Base-by-base conservation (phyloP, 371 early-diverging fungal species). In the Modicella reniformis region DNA sequence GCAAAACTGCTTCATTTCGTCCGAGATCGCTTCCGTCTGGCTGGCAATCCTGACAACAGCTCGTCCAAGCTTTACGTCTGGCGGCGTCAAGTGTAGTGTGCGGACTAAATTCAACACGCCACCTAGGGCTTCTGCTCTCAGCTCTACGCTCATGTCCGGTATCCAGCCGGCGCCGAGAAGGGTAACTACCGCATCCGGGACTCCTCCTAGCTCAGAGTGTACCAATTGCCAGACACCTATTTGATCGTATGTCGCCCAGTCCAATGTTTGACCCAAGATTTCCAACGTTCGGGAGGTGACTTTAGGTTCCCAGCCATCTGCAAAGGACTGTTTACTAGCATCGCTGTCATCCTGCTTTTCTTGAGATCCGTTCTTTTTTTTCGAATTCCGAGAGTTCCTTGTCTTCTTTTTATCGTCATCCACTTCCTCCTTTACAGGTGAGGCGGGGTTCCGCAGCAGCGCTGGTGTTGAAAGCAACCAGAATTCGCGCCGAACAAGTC, bases 141-240 rank as follows among this genome's bases (percentile, higher is more conserved):
- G 25, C 7, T 32, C 10, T 17, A 54, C 33, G 2, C 34, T 73
- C 67, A 73, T 44, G 0, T 62, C 25, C 2, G 67, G 70, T n/a
- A 79, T 30, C 79, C 79, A 79, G 48, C 44, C 49, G 12, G 73
- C 73, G 15, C 37, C 26, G 19, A 79, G 64, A 50, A 79, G 40
- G 1, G 52, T 30, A 6, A 63, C 48, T 7, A 66, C 62, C 0
- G 73, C 65, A 25, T 66, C 62, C 7, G 60, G n/a, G 1, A 62
- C 52, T 19, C 79, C 79, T 23, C 79, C 79, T 15, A 72, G 17
- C 44, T 79, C 79, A 1, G 79, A 79, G 2, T 54, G 25, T 15
- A 69, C 29, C 59, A 79, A 32, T 34, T 79, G 79, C 79, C 79
- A 79, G 37, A 79, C 49, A 19, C 66, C 79, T 32, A 79, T 19